Conservation (phyloP, 805 yeast species). For the Metschnikowia peoriensis region DNA sequence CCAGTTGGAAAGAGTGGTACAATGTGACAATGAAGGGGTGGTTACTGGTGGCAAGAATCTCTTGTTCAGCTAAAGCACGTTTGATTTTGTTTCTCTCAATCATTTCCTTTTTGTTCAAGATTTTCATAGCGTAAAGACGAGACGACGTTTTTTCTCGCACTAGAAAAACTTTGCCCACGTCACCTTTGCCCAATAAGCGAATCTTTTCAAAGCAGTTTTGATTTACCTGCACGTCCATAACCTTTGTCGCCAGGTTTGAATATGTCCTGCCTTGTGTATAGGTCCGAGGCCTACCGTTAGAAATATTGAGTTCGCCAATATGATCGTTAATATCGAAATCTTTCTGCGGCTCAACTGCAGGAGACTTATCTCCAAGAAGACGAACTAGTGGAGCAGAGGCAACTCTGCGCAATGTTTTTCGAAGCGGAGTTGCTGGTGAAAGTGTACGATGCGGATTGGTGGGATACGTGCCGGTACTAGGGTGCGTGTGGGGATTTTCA, state of each 20-base stretch:
- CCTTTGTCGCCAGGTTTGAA: constrained; percentile 70
- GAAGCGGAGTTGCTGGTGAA: constrained; percentile 27
- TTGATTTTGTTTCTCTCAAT: constrained; percentile 91
- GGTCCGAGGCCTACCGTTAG: constrained; percentile 37
- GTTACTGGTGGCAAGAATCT: constrained; percentile 88
- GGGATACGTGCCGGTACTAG: not conserved
- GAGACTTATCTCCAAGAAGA: constrained; percentile 25
- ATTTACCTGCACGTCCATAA: constrained; percentile 75
- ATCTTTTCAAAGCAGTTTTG: constrained; percentile 88
- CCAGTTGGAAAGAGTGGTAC: constrained; percentile 93
- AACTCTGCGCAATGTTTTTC: constrained; percentile 59
- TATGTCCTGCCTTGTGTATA: constrained; percentile 56
- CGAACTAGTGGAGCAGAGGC: constrained; percentile 79
- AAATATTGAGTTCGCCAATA: constrained; percentile 41
- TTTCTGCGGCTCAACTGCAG: constrained; percentile 26
- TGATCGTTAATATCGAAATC: constrained; percentile 45
- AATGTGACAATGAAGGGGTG: constrained; percentile 97
- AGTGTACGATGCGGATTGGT: not conserved
- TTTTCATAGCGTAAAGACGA: constrained; percentile 88
- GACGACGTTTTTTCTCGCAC: constrained; percentile 79
- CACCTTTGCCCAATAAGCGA: constrained; percentile 92
- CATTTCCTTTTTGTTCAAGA: constrained; percentile 88
- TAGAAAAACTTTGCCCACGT: constrained; percentile 93
- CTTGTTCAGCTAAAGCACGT: constrained; percentile 94
- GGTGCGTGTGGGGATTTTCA: not conserved